Percentiles rank a stretch among this genome's conserved stretches.
phyloP scores from a whole-genome alignment of 2,329 filamentous ascomycete species.

The Pestalotiopsis sp. region DNA sequence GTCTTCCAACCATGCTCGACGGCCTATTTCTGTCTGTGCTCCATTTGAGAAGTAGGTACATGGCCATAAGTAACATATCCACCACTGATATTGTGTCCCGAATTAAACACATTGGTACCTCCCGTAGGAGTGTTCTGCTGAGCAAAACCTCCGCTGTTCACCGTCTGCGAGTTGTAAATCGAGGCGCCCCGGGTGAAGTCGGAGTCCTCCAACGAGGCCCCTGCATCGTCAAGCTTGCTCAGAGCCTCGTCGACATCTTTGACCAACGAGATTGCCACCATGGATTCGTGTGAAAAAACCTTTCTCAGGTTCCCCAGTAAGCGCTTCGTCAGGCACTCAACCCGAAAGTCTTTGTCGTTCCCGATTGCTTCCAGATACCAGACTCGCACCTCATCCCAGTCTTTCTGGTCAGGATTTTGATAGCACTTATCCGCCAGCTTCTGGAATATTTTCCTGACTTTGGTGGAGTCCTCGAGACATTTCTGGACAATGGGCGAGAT shows the following conservation, averaged over 20 bases:
- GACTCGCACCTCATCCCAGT: neutral
- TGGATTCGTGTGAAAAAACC: neutral
- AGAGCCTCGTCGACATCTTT: neutral
- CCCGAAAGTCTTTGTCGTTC: neutral
- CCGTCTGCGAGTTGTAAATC: neutral
- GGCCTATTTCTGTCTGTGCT: neutral
- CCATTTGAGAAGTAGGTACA: neutral
- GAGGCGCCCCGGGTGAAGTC: neutral
- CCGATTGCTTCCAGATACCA: neutral
- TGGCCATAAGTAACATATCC: neutral
- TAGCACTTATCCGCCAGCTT: neutral
- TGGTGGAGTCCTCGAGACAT: no score
- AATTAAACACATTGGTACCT: neutral
- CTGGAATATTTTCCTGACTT: no score
- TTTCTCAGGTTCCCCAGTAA: neutral
- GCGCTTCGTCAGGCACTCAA: neutral
- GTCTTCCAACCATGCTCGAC: neutral
- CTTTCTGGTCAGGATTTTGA: neutral
- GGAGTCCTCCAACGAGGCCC: neutral
- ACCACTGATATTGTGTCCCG: neutral
- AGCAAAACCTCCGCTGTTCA: neutral
- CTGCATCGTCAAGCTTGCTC: neutral
- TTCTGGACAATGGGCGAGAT: no score
- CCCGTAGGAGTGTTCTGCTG: neutral
- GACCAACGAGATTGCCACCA: neutral